phyloP scores from a whole-genome alignment of 169 alveolate genomes.

The Miamiensis avidus region DNA sequence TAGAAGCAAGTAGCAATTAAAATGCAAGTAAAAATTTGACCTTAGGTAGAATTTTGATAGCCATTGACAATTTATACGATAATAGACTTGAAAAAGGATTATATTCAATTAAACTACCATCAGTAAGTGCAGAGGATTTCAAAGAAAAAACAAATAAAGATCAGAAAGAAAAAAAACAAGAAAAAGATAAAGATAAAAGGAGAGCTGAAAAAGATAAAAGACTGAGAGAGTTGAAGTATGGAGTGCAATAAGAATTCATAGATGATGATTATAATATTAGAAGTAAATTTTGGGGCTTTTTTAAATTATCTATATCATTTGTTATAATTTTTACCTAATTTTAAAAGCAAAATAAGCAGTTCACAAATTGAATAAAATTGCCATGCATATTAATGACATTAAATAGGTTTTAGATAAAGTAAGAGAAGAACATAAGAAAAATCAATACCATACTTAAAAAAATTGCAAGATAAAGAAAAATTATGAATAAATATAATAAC shows the following conservation, averaged over 20 bases:
- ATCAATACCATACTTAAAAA: conserved; percentile 43
- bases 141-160: conserved; percentile 12
- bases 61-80: conserved; percentile 46
- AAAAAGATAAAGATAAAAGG: neutral
- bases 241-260: conserved; percentile 13
- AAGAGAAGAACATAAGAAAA: conserved; percentile 12
- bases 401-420: conserved; percentile 10
- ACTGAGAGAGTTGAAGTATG: conserved; percentile 24
- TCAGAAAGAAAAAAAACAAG: conserved; percentile 13
- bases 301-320: neutral
- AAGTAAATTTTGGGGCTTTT: conserved; percentile 8
- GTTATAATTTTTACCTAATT: neutral
- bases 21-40: conserved; percentile 35
- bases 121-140: conserved; percentile 21
- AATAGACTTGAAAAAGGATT: conserved; percentile 34
- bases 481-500: no score
- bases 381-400: conserved; percentile 2
- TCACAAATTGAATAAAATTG: conserved; percentile 3
- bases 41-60: conserved; percentile 47
- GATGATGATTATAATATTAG: conserved; percentile 42
- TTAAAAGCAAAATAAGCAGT: conserved; percentile 18
- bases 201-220: conserved; percentile 21
- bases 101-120: conserved; percentile 21
- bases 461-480: no score
- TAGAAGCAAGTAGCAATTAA: conserved; percentile 37